phyloP scores from a whole-genome alignment of 352 stramenopile genomes.

The Saprolegnia parasitica region DNA sequence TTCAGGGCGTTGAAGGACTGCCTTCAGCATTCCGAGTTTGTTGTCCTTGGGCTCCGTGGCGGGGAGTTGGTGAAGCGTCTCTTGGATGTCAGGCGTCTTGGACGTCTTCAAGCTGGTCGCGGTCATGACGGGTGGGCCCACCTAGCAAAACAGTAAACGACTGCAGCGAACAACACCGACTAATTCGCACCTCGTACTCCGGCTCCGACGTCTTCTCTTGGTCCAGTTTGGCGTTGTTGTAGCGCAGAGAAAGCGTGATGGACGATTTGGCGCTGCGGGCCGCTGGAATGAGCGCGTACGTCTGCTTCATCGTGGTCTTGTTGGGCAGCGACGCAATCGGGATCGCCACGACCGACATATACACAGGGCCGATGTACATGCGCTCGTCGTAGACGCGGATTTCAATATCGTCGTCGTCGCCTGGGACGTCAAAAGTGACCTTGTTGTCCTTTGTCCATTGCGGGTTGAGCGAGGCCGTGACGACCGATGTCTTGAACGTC shows the following conservation, averaged over 20 bases:
- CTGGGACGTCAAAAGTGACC: constrained; percentile 66
- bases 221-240: not conserved
- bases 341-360: constrained; percentile 67
- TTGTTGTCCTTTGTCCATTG: constrained; percentile 81
- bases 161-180: too few species aligned
- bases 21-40: too few species aligned
- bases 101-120: too few species aligned
- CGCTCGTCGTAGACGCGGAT: constrained; percentile 79
- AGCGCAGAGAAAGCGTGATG: constrained; percentile 13
- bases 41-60: too few species aligned
- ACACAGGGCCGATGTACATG: constrained; percentile 66
- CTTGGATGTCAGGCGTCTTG: too few species aligned
- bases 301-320: constrained; percentile 16
- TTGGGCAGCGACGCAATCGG: constrained; percentile 73
- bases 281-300: constrained; percentile 11
- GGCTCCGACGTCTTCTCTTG: not conserved
- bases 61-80: too few species aligned
- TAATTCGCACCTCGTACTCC: too few species aligned
- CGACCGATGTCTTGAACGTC: constrained; percentile 76
- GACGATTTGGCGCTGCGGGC: constrained; percentile 2
- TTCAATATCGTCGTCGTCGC: constrained; percentile 73
- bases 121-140: too few species aligned
- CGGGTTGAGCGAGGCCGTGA: constrained; percentile 69
- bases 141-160: too few species aligned
- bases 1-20: too few species aligned